Evolutionary conservation across 179 eudicot species (phyloP).

Genomic region (Drosera spatulata): DNA sequence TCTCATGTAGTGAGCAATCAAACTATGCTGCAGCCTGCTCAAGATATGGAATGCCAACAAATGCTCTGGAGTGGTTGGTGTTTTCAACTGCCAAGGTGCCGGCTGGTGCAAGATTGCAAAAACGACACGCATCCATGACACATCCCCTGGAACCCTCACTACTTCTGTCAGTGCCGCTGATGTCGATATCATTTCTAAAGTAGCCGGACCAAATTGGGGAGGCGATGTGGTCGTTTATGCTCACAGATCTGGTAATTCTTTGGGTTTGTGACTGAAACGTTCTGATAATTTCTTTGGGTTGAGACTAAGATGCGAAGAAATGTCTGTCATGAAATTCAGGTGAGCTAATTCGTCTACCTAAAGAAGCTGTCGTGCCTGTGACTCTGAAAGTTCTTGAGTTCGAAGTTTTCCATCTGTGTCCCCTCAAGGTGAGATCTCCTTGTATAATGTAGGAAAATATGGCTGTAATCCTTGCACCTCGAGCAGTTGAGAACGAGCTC

Average conservation of each 20-base stretch:
- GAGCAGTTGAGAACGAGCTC: not conserved
- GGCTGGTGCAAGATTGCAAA: conserved; percentile 82
- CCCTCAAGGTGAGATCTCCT: conserved; percentile 38
- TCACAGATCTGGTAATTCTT: conserved; percentile 29
- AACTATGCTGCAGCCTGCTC: conserved; percentile 43
- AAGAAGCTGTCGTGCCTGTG: conserved; percentile 64
- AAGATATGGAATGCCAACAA: conserved; percentile 88
- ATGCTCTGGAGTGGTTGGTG: conserved; percentile 77
- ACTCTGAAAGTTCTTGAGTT: conserved; percentile 79
- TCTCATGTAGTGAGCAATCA: too few relatives aligned
- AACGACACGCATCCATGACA: conserved; percentile 73
- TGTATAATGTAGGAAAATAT: not conserved
- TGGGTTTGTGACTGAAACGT: not conserved
- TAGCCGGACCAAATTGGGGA: conserved; percentile 64
- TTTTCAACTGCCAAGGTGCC: conserved; percentile 95
- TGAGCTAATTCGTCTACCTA: conserved; percentile 44
- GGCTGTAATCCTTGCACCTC: not conserved
- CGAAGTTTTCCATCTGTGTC: conserved; percentile 81
- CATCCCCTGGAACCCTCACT: conserved; percentile 64
- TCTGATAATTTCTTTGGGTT: not conserved
- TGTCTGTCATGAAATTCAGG: conserved; percentile 3
- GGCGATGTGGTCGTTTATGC: conserved; percentile 55
- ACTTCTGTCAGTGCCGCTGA: conserved; percentile 46
- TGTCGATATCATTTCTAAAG: conserved; percentile 43
- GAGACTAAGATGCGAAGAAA: not conserved